phyloP scores from a whole-genome alignment of 768 basidiomycete species.

The Rhodocollybia butyracea region DNA sequence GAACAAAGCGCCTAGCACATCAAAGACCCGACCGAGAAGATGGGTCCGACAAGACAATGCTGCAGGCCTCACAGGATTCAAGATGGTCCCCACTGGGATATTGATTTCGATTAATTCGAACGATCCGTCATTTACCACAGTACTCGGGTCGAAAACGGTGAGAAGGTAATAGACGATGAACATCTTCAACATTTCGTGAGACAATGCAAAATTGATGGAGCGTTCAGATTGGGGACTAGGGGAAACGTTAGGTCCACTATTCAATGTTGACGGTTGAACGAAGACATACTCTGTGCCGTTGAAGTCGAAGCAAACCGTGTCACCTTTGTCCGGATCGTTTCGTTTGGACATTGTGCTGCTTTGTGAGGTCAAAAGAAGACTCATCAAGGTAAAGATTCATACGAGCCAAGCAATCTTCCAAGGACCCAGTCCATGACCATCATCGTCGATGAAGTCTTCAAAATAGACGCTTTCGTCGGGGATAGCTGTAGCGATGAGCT shows the following conservation, averaged over 20 bases:
- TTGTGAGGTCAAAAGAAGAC: neutral
- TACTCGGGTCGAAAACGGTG: constrained; percentile 26
- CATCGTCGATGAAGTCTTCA: constrained; percentile 29
- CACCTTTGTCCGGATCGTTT: constrained; percentile 17
- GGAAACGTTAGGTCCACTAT: constrained; percentile 7
- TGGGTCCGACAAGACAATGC: constrained; percentile 28
- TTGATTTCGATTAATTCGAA: constrained; percentile 25
- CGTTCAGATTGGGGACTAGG: constrained; percentile 18
- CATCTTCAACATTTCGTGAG: constrained; percentile 22
- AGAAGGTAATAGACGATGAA: constrained; percentile 24
- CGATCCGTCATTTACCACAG: constrained; percentile 27
- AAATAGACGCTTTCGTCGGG: constrained; percentile 18
- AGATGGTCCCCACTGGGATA: constrained; percentile 25
- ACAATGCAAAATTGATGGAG: constrained; percentile 20
- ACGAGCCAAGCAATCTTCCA: constrained; percentile 20
- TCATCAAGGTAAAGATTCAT: neutral
- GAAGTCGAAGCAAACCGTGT: constrained; percentile 24
- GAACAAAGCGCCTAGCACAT: constrained; percentile 24
- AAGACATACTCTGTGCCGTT: constrained; percentile 20
- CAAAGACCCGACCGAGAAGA: constrained; percentile 24
- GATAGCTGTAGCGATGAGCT: constrained; percentile 23
- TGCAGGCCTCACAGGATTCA: constrained; percentile 26
- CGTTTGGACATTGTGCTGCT: constrained; percentile 23
- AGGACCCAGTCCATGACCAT: constrained; percentile 23
- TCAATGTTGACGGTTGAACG: neutral